These are phyloP conservation scores for Ostreobium quekettii DNA, from an alignment of 139 green algal genomes.

Conservation along the genomic window DNA sequence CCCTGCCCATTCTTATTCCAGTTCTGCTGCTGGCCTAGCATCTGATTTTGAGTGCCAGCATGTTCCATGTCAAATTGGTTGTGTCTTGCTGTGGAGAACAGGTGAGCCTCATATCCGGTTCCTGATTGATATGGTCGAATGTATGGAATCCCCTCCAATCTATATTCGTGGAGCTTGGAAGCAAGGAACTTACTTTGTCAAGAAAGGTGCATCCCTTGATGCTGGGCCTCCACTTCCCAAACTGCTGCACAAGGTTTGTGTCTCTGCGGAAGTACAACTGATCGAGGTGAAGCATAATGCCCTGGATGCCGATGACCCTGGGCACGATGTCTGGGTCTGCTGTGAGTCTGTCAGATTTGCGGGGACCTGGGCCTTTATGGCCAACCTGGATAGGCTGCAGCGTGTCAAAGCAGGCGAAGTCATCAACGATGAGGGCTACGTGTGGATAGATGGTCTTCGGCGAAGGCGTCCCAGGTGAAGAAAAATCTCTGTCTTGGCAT, in stretches of 20 bases:
- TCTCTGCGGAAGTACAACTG: not conserved
- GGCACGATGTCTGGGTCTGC: not conserved
- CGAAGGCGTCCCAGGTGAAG: too few relatives aligned
- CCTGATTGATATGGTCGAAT: conserved; percentile 11
- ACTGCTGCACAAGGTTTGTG: conserved; percentile 5
- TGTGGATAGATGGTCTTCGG: too few relatives aligned
- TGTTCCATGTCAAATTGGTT: too few relatives aligned
- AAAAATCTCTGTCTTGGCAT: too few relatives aligned
- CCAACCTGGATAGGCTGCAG: conserved; percentile 7
- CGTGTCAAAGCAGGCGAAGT: not conserved
- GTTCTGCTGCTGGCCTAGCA: too few relatives aligned
- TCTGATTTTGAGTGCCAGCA: too few relatives aligned
- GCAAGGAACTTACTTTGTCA: conserved; percentile 13
- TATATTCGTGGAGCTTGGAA: conserved; percentile 13
- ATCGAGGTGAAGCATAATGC: conserved; percentile 5
- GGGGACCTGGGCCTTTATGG: conserved; percentile 17
- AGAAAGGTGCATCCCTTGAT: conserved; percentile 8
- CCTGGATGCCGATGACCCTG: conserved; percentile 15
- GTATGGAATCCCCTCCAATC: conserved; percentile 10
- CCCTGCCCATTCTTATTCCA: too few relatives aligned
- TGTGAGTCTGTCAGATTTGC: conserved; percentile 8
- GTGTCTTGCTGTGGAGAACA: not conserved
- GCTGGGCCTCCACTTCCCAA: conserved; percentile 3
- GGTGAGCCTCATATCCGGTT: conserved; percentile 12
- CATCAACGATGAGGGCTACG: too few relatives aligned